These are phyloP conservation scores for Myriosclerotinia curreyana DNA, from an alignment of 2,329 filamentous ascomycete genomes.

Conservation along the genomic window DNA sequence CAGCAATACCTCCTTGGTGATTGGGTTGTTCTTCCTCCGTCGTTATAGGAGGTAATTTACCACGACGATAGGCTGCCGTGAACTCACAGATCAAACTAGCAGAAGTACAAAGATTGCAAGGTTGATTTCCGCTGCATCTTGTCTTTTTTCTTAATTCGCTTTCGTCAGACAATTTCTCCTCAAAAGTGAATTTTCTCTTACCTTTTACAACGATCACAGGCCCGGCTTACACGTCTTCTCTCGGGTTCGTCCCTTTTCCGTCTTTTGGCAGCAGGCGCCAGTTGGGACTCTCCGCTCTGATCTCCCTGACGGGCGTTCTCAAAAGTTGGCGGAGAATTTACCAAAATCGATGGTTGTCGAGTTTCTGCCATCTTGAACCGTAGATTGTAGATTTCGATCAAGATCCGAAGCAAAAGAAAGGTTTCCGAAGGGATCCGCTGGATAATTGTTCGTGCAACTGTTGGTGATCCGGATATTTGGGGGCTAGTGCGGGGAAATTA, in stretches of 20 bases:
- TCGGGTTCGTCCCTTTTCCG: constrained; percentile 28
- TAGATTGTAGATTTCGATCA: background rate
- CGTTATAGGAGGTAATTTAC: constrained; percentile 43
- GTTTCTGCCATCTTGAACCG: constrained; percentile 7
- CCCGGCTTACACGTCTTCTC: constrained; percentile 43
- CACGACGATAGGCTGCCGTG: constrained; percentile 49
- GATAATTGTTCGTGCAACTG: background rate
- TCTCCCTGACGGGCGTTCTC: background rate
- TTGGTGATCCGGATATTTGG: constrained; percentile 6
- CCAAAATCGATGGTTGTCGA: background rate
- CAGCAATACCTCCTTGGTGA: background rate
- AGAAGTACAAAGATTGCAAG: constrained; percentile 41
- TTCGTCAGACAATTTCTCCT: background rate
- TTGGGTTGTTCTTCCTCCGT: background rate
- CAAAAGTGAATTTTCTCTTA: constrained; percentile 32
- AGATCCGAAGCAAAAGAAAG: constrained; percentile 6
- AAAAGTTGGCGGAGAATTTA: background rate
- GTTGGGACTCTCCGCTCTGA: background rate
- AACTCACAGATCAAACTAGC: constrained; percentile 44
- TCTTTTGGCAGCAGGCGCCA: constrained; percentile 21
- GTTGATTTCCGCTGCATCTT: constrained; percentile 43
- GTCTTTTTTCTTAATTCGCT: constrained; percentile 40
- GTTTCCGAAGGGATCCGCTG: constrained; percentile 3
- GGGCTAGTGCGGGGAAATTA: constrained; percentile 7
- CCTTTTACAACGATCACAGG: constrained; percentile 50